Percentiles rank a stretch among this genome's conserved stretches.
These are phyloP conservation scores for Aspergillus felis DNA, from an alignment of 2,329 filamentous ascomycete genomes.

Conservation along the genomic window DNA sequence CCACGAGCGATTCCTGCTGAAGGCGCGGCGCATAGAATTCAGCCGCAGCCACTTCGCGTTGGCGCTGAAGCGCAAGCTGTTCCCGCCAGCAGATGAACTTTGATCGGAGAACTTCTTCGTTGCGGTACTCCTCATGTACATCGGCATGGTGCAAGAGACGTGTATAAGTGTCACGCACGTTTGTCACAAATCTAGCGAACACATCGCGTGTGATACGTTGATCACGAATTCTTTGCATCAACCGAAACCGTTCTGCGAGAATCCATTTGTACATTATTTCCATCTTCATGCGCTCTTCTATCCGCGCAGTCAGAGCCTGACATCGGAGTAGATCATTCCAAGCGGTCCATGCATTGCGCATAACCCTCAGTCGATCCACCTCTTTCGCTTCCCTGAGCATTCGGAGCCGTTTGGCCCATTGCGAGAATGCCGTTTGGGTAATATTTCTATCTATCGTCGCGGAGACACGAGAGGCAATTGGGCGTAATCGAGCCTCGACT, in stretches of 20 bases:
- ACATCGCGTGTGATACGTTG: slow-evolving; percentile 37
- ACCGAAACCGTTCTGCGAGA: slow-evolving; percentile 45
- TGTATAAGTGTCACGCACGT: slow-evolving; percentile 35
- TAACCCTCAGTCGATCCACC: slow-evolving; percentile 50
- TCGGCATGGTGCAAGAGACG: slow-evolving; percentile 36
- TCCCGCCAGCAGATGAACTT: slow-evolving; percentile 37
- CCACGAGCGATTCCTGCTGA: slow-evolving; percentile 36
- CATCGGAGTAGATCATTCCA: slow-evolving; percentile 62
- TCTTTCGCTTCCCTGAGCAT: slow-evolving; percentile 47
- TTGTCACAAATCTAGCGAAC: slow-evolving; percentile 39
- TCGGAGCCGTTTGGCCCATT: slow-evolving; percentile 48
- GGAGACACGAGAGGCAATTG: slow-evolving; percentile 40
- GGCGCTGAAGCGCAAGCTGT: slow-evolving; percentile 35
- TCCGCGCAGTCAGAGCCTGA: slow-evolving; percentile 48
- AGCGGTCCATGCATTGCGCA: slow-evolving; percentile 55
- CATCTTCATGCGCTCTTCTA: slow-evolving; percentile 54
- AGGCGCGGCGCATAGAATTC: slow-evolving; percentile 43
- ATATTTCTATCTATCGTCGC: slow-evolving; percentile 44
- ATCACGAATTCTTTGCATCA: slow-evolving; percentile 39
- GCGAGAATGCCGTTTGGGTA: slow-evolving; percentile 43
- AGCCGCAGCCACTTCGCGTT: slow-evolving; percentile 38
- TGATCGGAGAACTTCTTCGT: slow-evolving; percentile 30
- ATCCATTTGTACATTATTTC: slow-evolving; percentile 60
- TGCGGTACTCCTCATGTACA: slow-evolving; percentile 29
- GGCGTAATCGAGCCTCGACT: slow-evolving; percentile 40